These are phyloP conservation scores for Trichophyton benhamiae DNA, from an alignment of 2,329 filamentous ascomycete species.

Conservation along the genomic window DNA sequence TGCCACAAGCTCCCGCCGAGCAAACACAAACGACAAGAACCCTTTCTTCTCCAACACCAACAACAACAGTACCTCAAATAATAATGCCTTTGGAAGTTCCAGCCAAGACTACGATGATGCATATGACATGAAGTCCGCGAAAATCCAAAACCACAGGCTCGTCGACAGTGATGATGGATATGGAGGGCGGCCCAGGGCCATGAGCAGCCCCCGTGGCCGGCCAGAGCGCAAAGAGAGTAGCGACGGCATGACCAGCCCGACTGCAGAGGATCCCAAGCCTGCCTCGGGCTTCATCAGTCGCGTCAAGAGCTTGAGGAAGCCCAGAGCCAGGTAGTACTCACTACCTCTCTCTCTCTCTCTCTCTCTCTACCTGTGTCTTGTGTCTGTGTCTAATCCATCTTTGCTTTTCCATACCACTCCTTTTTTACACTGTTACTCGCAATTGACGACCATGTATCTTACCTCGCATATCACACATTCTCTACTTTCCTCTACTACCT, in stretches of 20 bases:
- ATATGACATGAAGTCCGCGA: conserved; percentile 51
- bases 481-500: too few relatives aligned
- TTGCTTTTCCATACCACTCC: background rate
- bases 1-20: conserved; percentile 23
- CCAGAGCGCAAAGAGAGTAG: conserved; percentile 35
- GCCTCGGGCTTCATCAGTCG: conserved; percentile 14
- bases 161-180: conserved; percentile 29
- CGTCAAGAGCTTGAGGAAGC: conserved; percentile 15
- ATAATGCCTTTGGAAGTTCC: too few relatives aligned
- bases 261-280: conserved; percentile 7
- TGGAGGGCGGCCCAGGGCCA: conserved; percentile 33
- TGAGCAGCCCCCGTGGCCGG: conserved; percentile 48
- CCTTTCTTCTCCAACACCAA: conserved; percentile 57
- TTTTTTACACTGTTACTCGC: background rate
- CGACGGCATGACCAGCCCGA: conserved; percentile 11
- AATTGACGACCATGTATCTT: background rate
- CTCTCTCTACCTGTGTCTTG: background rate
- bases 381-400: background rate
- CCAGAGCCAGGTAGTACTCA: conserved; percentile 8
- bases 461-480: background rate
- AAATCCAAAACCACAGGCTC: conserved; percentile 44
- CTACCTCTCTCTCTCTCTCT: background rate
- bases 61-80: too few relatives aligned
- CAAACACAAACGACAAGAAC: conserved; percentile 45
- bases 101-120: conserved; percentile 57